A percentile compares a stretch with the other conserved stretches of the same genome.
Conservation (phyloP, 2,329 filamentous ascomycete genomes). For the Paecilomyces formosus region DNA sequence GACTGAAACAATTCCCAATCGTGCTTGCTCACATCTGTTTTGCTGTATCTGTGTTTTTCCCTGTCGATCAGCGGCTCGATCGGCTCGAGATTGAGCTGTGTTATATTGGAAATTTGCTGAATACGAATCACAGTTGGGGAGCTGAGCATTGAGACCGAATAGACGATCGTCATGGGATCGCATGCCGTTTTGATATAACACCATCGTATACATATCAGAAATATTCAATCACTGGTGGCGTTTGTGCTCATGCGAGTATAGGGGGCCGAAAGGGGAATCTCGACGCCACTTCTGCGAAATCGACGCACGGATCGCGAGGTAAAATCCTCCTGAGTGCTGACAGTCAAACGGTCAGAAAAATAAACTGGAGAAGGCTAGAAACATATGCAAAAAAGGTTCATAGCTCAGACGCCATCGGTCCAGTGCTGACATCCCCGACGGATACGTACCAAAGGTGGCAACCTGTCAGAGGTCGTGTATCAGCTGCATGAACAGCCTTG, state of each 20-base stretch:
- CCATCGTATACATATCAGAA: neutral
- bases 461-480: neutral
- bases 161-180: neutral
- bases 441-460: neutral
- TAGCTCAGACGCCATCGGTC: neutral
- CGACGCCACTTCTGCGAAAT: neutral
- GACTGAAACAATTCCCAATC: neutral
- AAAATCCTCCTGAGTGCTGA: neutral
- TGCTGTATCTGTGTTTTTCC: neutral
- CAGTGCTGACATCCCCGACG: neutral
- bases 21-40: neutral
- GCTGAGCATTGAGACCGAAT: neutral
- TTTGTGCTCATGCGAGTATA: neutral
- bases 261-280: neutral
- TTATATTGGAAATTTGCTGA: neutral
- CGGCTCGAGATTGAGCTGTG: neutral
- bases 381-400: neutral
- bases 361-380: neutral
- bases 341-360: neutral
- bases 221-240: neutral
- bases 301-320: neutral
- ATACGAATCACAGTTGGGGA: neutral
- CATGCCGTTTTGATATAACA: neutral
- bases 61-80: neutral
- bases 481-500: neutral